phyloP scores from a whole-genome alignment of 2,329 filamentous ascomycete genomes.

The Sarocladium oryzae region DNA sequence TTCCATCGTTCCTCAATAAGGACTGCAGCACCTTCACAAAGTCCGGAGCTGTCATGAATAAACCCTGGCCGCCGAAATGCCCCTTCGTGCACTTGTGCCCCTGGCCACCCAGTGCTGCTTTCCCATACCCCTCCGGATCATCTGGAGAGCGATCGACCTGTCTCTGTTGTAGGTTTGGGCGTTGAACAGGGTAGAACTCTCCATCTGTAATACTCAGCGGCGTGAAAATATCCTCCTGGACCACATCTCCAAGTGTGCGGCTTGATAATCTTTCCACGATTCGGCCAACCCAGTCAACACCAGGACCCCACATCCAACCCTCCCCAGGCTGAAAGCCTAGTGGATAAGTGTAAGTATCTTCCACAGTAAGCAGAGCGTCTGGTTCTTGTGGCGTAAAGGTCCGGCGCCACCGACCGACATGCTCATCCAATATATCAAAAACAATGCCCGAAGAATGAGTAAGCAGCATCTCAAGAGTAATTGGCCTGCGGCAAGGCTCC shows the following conservation, averaged over 20 bases:
- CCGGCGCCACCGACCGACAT: constrained; percentile 27
- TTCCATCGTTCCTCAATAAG: constrained; percentile 41
- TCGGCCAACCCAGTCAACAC: constrained; percentile 46
- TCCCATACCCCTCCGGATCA: constrained; percentile 28
- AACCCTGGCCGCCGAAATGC: constrained; percentile 38
- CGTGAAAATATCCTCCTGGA: constrained; percentile 36
- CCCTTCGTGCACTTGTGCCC: constrained; percentile 28
- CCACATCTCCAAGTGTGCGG: constrained; percentile 32
- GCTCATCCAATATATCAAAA: constrained; percentile 37
- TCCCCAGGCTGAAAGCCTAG: constrained; percentile 44
- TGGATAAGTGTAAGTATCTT: constrained; percentile 35
- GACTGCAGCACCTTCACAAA: constrained; percentile 40
- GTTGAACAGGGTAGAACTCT: constrained; percentile 31
- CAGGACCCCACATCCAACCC: constrained; percentile 42
- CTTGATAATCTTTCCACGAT: constrained; percentile 42
- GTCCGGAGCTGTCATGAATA: constrained; percentile 29
- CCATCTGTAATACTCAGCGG: constrained; percentile 35
- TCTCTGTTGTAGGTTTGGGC: constrained; percentile 26
- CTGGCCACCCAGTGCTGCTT: constrained; percentile 26
- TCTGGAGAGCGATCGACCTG: constrained; percentile 31
- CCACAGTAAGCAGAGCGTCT: constrained; percentile 25
- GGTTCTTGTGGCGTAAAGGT: constrained; percentile 19
- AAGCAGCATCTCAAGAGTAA: constrained; percentile 46
- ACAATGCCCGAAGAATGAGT: constrained; percentile 42
- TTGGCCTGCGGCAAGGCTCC: constrained; percentile 24